These are phyloP conservation scores for Mytilinidion resinicola DNA, from an alignment of 495 filamentous ascomycete species.

Conservation along the genomic window DNA sequence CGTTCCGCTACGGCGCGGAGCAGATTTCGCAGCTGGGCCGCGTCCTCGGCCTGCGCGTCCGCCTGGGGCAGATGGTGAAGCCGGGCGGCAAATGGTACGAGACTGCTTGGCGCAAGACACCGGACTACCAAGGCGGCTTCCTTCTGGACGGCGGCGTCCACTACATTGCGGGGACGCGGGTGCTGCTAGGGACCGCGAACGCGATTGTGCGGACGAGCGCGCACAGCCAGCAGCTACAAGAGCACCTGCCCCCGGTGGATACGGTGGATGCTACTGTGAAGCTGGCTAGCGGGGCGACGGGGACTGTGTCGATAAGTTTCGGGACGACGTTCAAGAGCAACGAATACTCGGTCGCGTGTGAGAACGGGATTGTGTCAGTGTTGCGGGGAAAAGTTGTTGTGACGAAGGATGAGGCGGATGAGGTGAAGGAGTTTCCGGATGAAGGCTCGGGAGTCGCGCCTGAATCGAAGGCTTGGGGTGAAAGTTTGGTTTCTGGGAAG, in stretches of 20 bases:
- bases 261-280: constrained; percentile 60
- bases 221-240: constrained; percentile 51
- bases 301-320: constrained; percentile 55
- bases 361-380: constrained; percentile 48
- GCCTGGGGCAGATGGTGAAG: constrained; percentile 49
- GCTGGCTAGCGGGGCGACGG: constrained; percentile 56
- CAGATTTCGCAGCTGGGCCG: constrained; percentile 56
- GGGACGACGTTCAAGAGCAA: constrained; percentile 55
- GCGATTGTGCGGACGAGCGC: constrained; percentile 47
- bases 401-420: constrained; percentile 36
- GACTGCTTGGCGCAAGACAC: constrained; percentile 69
- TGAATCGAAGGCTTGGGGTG: constrained; percentile 63
- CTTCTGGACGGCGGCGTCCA: constrained; percentile 74
- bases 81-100: constrained; percentile 51
- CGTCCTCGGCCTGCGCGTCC: constrained; percentile 57
- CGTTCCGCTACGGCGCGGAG: constrained; percentile 50
- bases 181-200: constrained; percentile 52
- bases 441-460: constrained; percentile 54
- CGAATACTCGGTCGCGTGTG: constrained; percentile 48
- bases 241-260: constrained; percentile 67
- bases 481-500: constrained; percentile 45
- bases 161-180: constrained; percentile 55
- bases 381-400: constrained; percentile 45
- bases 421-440: constrained; percentile 47
- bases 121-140: constrained; percentile 71